Evolutionary conservation across 495 filamentous ascomycete genomes (phyloP).

Genomic region (Durotheca rogersii): DNA sequence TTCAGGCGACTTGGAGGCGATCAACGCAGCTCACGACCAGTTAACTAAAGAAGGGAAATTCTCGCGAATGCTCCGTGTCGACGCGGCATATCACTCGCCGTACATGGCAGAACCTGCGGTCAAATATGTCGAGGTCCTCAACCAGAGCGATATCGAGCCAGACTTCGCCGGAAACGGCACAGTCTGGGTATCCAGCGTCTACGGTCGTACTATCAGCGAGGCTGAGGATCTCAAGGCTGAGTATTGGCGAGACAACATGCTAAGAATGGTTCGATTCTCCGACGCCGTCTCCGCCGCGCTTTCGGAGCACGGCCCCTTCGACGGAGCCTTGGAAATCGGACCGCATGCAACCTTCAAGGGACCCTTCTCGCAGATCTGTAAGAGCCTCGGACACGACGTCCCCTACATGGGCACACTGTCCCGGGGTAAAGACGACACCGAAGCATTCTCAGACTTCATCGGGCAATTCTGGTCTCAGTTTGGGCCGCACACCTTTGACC

Average conservation of each 20-base stretch:
- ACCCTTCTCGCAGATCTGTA: constrained; percentile 46
- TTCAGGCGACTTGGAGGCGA: constrained; percentile 42
- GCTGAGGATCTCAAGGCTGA: constrained; percentile 29
- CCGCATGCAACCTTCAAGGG: constrained; percentile 57
- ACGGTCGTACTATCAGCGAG: constrained; percentile 21
- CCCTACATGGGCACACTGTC: constrained; percentile 42
- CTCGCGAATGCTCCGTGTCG: constrained; percentile 44
- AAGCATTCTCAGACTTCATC: constrained; percentile 48
- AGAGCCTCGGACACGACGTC: constrained; percentile 29
- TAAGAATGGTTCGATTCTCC: constrained; percentile 56
- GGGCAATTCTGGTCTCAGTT: constrained; percentile 53
- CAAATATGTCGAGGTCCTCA: constrained; percentile 43
- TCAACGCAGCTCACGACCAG: constrained; percentile 37
- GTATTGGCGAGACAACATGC: constrained; percentile 64
- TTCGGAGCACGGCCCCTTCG: constrained; percentile 38
- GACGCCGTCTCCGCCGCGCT: constrained; percentile 50
- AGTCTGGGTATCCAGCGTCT: constrained; percentile 44
- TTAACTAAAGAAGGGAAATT: constrained; percentile 43
- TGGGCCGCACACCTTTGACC: constrained; percentile 24
- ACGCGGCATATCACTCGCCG: constrained; percentile 63
- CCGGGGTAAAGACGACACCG: constrained; percentile 37
- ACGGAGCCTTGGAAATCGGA: constrained; percentile 55
- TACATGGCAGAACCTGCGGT: constrained; percentile 52
- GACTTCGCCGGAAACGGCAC: constrained; percentile 25
- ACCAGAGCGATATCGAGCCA: constrained; percentile 28